Conservation (phyloP, 108 stramenopile genomes). For the Aurantiochytrium sp. region DNA sequence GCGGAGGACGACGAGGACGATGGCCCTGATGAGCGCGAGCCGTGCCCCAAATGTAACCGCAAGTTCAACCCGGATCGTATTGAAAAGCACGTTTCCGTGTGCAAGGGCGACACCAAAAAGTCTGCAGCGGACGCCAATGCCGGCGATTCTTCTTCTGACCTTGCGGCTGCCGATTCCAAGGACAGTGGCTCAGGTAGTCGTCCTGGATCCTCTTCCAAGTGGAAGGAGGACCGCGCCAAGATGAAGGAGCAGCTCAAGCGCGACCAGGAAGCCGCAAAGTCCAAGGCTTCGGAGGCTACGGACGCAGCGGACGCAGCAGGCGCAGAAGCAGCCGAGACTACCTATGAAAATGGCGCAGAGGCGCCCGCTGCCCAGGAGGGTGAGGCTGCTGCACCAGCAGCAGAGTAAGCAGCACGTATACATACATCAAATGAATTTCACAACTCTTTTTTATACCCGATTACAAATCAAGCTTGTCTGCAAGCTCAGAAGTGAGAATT, state of each 20-base stretch:
- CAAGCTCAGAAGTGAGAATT: too few species aligned
- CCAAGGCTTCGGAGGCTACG: neutral
- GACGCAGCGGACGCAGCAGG: neutral
- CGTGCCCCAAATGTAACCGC: neutral
- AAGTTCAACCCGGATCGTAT: slow-evolving; percentile 26
- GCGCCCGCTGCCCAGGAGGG: too few species aligned
- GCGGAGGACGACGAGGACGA: neutral
- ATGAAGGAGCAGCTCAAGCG: slow-evolving; percentile 14
- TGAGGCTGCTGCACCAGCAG: too few species aligned
- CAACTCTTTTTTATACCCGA: too few species aligned
- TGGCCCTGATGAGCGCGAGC: neutral
- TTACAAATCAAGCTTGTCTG: too few species aligned
- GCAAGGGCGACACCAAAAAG: slow-evolving; percentile 15
- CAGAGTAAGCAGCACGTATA: too few species aligned
- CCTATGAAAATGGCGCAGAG: neutral
- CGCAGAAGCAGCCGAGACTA: neutral
- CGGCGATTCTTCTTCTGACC: neutral
- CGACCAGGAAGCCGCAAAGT: neutral
- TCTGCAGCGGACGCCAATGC: neutral
- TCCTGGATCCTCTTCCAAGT: neutral
- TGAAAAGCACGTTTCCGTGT: slow-evolving; percentile 20
- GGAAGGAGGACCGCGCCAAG: slow-evolving; percentile 18
- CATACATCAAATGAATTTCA: too few species aligned
- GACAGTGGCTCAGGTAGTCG: neutral
- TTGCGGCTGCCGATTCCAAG: neutral